These are phyloP conservation scores for Leccinum pallidistipes DNA, from an alignment of 1,284 basidiomycete genomes.

Conservation along the genomic window DNA sequence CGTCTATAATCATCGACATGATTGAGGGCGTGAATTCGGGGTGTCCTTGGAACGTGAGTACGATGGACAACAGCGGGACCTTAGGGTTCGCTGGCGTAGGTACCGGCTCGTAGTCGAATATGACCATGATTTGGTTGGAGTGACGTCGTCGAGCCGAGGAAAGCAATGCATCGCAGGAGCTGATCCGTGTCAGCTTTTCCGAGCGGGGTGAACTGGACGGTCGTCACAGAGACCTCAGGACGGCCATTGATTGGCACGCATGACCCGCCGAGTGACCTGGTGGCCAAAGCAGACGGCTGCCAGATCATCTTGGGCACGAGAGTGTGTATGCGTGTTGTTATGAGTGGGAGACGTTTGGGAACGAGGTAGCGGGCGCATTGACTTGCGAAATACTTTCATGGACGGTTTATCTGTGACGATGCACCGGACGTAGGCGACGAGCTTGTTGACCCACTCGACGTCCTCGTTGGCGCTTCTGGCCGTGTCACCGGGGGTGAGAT, in stretches of 20 bases:
- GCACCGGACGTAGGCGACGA: conserved; percentile 54
- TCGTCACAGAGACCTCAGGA: conserved; percentile 31
- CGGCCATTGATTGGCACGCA: conserved; percentile 55
- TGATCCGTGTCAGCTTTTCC: conserved; percentile 30
- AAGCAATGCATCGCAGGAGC: conserved; percentile 14
- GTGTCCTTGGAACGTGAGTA: too few species aligned
- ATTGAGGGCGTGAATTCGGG: too few species aligned
- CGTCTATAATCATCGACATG: too few species aligned
- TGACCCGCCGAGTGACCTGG: conserved; percentile 63
- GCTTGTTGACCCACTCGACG: conserved; percentile 67
- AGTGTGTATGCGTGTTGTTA: background rate
- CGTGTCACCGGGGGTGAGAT: background rate
- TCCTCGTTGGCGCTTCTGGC: conserved; percentile 64
- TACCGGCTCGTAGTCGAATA: too few species aligned
- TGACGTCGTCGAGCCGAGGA: conserved; percentile 53
- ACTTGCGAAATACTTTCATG: conserved; percentile 63
- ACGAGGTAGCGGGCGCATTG: background rate
- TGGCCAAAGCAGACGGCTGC: conserved; percentile 81
- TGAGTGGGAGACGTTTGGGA: background rate
- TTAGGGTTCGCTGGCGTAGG: too few species aligned
- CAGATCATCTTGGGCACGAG: background rate
- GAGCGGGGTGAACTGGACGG: conserved; percentile 59
- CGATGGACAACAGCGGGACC: too few species aligned
- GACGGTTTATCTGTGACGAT: conserved; percentile 41
- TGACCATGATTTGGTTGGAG: conserved; percentile 72